Conservation (phyloP, 768 basidiomycete genomes). For the Boletellus ananas region DNA sequence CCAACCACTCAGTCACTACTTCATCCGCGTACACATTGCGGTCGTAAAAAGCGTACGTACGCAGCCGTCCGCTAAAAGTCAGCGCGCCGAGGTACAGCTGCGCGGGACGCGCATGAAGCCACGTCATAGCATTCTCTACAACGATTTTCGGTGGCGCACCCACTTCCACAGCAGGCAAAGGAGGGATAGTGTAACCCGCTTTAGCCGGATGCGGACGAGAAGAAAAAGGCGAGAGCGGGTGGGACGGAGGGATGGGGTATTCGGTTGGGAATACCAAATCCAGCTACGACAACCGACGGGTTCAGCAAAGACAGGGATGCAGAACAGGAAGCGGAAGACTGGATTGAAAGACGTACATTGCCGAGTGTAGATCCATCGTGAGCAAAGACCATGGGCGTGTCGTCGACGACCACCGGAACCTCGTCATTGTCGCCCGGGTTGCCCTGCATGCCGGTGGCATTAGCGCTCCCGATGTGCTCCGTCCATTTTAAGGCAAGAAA, state of each 20-base stretch:
- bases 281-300: not conserved
- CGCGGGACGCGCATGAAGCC: constrained; percentile 41
- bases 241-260: not conserved
- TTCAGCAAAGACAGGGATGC: too few species aligned
- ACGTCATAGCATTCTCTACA: constrained; percentile 1
- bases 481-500: constrained; percentile 21
- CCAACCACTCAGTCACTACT: constrained; percentile 45
- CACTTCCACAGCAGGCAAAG: not conserved
- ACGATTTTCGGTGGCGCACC: not conserved
- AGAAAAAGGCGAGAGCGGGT: constrained; percentile 1
- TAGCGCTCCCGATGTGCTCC: constrained; percentile 9
- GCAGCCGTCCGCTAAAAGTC: constrained; percentile 32
- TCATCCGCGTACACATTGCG: constrained; percentile 42
- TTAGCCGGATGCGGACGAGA: not conserved
- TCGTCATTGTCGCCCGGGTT: not conserved
- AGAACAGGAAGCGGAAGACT: too few species aligned
- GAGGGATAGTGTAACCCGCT: not conserved
- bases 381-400: constrained; percentile 4
- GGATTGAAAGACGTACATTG: constrained; percentile 13
- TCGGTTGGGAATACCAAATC: not conserved
- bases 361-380: constrained; percentile 27
- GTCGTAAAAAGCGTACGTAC: constrained; percentile 38
- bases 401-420: not conserved
- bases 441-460: not conserved
- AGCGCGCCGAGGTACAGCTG: constrained; percentile 44